Conservation (phyloP, 2,329 filamentous ascomycete genomes). For the Ascochyta pisi region DNA sequence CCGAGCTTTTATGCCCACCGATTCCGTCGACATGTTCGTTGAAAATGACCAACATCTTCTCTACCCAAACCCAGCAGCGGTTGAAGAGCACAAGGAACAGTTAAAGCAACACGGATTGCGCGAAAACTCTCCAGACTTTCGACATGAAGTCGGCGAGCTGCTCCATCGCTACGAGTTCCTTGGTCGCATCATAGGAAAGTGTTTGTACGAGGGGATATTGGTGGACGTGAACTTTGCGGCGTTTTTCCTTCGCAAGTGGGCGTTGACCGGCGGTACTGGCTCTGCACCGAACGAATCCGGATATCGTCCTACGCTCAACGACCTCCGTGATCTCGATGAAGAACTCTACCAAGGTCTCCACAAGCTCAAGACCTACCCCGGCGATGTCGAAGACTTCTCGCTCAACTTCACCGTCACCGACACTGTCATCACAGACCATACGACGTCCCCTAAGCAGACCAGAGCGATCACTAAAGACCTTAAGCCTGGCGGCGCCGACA, state of each 20-base stretch:
- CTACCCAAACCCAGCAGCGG: constrained; percentile 82
- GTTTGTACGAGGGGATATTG: constrained; percentile 94
- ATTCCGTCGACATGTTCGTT: constrained; percentile 70
- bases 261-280: constrained; percentile 71
- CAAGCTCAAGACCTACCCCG: constrained; percentile 82
- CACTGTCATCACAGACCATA: constrained; percentile 54
- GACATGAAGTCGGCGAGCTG: constrained; percentile 64
- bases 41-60: constrained; percentile 86
- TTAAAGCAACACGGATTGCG: constrained; percentile 60
- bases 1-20: constrained; percentile 75
- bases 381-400: constrained; percentile 79
- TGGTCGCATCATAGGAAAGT: constrained; percentile 92
- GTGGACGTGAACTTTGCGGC: constrained; percentile 91
- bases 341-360: constrained; percentile 85
- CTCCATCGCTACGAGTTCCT: constrained; percentile 86
- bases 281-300: constrained; percentile 70
- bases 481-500: constrained; percentile 76
- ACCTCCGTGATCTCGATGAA: constrained; percentile 89
- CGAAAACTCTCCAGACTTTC: constrained; percentile 65
- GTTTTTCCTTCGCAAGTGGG: constrained; percentile 97
- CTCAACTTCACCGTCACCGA: constrained; percentile 92
- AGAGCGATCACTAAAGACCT: constrained; percentile 76
- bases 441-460: constrained; percentile 49
- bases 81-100: constrained; percentile 71
- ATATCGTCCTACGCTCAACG: constrained; percentile 93